Evolutionary conservation across 208 protist species (phyloP).

Genomic region (Leishmania lainsoni): DNA sequence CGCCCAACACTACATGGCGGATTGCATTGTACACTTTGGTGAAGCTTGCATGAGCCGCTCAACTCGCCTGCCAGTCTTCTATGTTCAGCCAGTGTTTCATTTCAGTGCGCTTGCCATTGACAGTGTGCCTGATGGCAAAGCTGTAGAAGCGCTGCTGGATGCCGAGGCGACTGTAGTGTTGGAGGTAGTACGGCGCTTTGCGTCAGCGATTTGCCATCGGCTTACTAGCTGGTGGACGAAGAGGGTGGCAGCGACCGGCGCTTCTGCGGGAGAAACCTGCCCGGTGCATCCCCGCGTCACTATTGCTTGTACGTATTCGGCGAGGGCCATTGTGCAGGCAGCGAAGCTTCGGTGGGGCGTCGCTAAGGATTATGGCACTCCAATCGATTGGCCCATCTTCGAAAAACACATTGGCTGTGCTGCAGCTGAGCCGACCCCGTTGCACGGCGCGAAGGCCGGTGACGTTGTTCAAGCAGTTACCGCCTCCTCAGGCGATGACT

Average conservation of each 20-base stretch:
- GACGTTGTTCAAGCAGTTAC: not conserved
- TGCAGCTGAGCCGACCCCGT: not conserved
- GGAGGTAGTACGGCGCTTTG: constrained; percentile 28
- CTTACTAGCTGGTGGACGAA: constrained; percentile 9
- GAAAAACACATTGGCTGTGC: constrained; percentile 8
- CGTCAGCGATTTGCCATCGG: constrained; percentile 10
- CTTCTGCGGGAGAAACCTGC: not conserved
- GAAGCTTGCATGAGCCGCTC: constrained; percentile 86
- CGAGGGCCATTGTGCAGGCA: constrained; percentile 18
- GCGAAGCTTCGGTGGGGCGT: constrained; percentile 14
- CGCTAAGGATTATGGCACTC: not conserved
- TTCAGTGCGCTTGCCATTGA: constrained; percentile 22
- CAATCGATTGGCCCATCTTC: constrained; percentile 28
- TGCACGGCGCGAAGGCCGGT: too few species aligned
- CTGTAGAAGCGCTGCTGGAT: not conserved
- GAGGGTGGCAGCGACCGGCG: constrained; percentile 1
- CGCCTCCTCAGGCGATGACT: not conserved
- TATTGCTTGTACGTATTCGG: constrained; percentile 28
- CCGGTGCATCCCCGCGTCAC: constrained; percentile 16
- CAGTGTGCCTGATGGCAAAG: not conserved
- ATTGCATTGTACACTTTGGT: constrained; percentile 93
- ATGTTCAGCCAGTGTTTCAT: constrained; percentile 63
- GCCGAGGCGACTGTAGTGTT: constrained; percentile 24
- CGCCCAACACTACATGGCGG: constrained; percentile 79
- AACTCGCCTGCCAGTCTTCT: constrained; percentile 82